These are phyloP conservation scores for Kuraishia capsulata DNA, from an alignment of 805 yeast genomes.

Conservation along the genomic window DNA sequence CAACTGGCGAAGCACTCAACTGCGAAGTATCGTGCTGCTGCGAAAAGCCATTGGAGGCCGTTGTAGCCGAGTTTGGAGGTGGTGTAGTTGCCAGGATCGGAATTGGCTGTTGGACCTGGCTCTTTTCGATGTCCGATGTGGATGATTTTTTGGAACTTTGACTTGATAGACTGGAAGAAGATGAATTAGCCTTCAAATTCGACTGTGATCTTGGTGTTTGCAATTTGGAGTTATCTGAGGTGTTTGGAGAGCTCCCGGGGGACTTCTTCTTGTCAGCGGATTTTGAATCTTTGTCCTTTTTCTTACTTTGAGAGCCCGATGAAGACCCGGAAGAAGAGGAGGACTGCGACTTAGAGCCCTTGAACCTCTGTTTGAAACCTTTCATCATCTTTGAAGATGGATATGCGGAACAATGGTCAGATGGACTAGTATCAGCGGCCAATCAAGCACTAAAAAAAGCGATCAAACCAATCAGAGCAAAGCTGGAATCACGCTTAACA, in stretches of 20 bases:
- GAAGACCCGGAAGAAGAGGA: conserved; percentile 9
- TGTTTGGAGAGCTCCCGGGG: conserved; percentile 9
- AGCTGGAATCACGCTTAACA: too few species aligned
- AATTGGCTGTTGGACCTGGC: conserved; percentile 7
- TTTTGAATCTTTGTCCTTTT: conserved; percentile 33
- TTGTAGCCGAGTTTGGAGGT: too few species aligned
- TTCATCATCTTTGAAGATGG: conserved; percentile 50
- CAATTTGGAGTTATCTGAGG: conserved; percentile 2
- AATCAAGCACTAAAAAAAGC: too few species aligned
- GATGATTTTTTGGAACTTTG: conserved; percentile 1
- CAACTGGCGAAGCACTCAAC: conserved; percentile 3
- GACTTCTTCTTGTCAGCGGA: conserved; percentile 23
- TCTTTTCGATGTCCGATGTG: too few species aligned
- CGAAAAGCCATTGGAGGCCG: conserved; percentile 3
- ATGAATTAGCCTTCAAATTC: conserved; percentile 2
- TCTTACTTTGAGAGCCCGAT: conserved; percentile 6
- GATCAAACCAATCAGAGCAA: too few species aligned
- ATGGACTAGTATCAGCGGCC: too few species aligned
- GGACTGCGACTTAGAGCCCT: conserved; percentile 26
- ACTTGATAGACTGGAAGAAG: background rate
- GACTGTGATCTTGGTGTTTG: conserved; percentile 2
- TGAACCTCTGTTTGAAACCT: conserved; percentile 56
- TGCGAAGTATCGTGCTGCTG: conserved; percentile 5
- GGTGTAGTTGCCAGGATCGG: conserved; percentile 2
- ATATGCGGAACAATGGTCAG: background rate